Conservation (phyloP, 169 alveolate genomes). For the Cryptosporidium muris region DNA sequence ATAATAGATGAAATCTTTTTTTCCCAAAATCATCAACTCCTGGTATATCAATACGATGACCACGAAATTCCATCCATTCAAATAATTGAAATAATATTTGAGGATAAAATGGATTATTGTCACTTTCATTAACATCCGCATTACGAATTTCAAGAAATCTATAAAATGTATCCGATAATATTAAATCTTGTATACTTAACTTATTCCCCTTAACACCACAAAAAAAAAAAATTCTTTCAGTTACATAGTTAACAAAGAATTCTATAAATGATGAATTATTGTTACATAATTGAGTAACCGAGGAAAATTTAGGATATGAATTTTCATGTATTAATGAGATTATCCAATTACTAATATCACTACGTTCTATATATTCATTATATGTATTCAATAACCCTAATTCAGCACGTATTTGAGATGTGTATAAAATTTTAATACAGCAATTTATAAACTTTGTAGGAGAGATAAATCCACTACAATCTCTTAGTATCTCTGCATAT, state of each 20-base stretch:
- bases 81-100: conserved; percentile 39
- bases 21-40: not conserved
- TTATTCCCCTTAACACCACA: conserved; percentile 30
- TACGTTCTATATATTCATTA: conserved; percentile 27
- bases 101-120: conserved; percentile 54
- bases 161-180: conserved; percentile 47
- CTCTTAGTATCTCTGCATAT: conserved; percentile 58
- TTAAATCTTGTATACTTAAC: conserved; percentile 37
- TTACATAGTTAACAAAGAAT: conserved; percentile 35
- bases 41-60: not conserved
- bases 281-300: conserved; percentile 19
- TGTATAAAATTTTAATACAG: conserved; percentile 51
- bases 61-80: conserved; percentile 51
- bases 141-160: conserved; percentile 45
- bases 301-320: conserved; percentile 13
- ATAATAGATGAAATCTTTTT: conserved; percentile 5
- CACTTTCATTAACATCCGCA: conserved; percentile 9
- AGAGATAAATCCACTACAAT: conserved; percentile 58
- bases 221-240: conserved; percentile 47
- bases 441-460: conserved; percentile 58
- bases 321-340: conserved; percentile 7
- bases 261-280: conserved; percentile 8
- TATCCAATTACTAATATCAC: conserved; percentile 47
- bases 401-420: conserved; percentile 46
- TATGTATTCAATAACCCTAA: conserved; percentile 45